phyloP scores from a whole-genome alignment of 805 yeast genomes.

The Saturnispora gosingensis region DNA sequence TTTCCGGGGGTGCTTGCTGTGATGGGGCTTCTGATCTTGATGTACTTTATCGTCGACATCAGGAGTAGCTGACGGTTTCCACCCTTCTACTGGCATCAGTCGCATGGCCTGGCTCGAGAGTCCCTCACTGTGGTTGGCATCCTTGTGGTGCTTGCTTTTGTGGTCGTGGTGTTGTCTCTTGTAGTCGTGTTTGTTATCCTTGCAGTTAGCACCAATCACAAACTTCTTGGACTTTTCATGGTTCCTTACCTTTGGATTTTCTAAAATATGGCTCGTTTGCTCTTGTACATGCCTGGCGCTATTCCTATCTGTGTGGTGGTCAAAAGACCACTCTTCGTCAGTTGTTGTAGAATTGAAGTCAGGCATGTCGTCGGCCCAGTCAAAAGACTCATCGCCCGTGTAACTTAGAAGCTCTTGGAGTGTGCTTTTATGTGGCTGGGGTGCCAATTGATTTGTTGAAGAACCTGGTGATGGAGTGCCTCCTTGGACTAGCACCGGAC shows the following conservation, averaged over 20 bases:
- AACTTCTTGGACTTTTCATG: not conserved
- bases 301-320: not conserved
- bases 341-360: not conserved
- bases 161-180: not conserved
- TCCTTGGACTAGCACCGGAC: constrained; percentile 3
- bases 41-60: constrained; percentile 5
- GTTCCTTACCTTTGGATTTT: not conserved
- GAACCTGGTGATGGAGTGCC: not conserved
- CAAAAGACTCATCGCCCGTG: not conserved
- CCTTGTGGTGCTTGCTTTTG: not conserved
- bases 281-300: no score
- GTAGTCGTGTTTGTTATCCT: not conserved
- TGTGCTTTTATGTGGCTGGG: not conserved
- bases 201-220: not conserved
- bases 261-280: not conserved
- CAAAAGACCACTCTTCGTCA: not conserved
- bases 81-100: constrained; percentile 9
- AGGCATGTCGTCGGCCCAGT: constrained; percentile 6
- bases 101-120: constrained; percentile 3
- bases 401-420: constrained; percentile 1
- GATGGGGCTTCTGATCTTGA: not conserved
- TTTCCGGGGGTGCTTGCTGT: not conserved
- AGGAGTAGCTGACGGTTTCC: constrained; percentile 3
- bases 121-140: not conserved
- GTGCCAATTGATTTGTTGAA: not conserved